Conservation (phyloP, 2,329 filamentous ascomycete species). For the Fusarium sterilihyphosum region DNA sequence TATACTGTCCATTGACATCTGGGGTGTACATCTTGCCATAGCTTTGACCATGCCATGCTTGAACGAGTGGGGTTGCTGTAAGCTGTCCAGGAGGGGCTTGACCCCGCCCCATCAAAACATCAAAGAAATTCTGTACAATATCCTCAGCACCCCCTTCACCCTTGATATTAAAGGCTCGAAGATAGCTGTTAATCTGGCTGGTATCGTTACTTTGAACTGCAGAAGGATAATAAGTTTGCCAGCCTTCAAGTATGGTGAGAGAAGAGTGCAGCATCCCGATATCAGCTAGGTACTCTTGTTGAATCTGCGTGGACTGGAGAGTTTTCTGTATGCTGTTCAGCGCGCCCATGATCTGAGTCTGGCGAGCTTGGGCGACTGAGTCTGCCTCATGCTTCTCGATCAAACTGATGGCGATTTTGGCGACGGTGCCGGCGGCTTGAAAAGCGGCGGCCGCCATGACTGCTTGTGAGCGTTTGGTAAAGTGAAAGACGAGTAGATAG, state of each 20-base stretch:
- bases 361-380: fast-evolving
- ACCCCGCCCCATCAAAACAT: fast-evolving
- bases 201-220: neutral
- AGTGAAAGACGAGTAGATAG: no score
- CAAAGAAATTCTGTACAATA: neutral
- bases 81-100: fast-evolving
- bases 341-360: neutral
- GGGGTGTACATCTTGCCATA: neutral
- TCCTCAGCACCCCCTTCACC: fast-evolving
- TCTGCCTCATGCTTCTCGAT: neutral
- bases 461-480: fast-evolving
- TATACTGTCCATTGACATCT: fast-evolving
- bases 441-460: neutral
- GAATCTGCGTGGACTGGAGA: neutral
- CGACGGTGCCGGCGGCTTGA: fast-evolving
- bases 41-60: neutral
- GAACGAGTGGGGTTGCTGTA: neutral
- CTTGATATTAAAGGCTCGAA: neutral
- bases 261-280: neutral
- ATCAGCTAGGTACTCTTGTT: fast-evolving
- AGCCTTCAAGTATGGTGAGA: no score
- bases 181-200: fast-evolving
- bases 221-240: no score
- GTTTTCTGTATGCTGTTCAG: neutral
- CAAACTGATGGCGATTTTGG: neutral